These are phyloP conservation scores for Epichloe amarillans DNA, from an alignment of 2,329 filamentous ascomycete genomes.

Conservation along the genomic window DNA sequence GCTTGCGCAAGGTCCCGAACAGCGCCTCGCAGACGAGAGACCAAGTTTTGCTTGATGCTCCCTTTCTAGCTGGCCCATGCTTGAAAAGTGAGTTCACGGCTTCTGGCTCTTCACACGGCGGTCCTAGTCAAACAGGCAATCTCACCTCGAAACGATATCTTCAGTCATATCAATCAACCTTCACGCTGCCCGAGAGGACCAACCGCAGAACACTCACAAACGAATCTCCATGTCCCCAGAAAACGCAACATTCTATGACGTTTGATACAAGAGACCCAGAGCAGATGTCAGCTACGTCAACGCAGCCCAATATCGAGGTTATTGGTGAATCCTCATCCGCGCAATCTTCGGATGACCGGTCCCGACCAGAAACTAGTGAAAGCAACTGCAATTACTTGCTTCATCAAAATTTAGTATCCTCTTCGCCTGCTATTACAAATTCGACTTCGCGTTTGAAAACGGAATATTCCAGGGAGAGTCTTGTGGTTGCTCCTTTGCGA, in stretches of 20 bases:
- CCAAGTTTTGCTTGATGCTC: background rate
- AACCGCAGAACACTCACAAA: conserved; percentile 40
- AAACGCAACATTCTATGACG: background rate
- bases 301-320: conserved; percentile 37
- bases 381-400: conserved; percentile 41
- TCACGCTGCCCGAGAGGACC: conserved; percentile 34
- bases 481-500: conserved; percentile 42
- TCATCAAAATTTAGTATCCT: conserved; percentile 29
- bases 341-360: conserved; percentile 23
- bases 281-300: conserved; percentile 28
- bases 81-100: background rate
- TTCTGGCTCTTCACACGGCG: background rate
- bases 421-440: background rate
- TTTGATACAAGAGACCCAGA: conserved; percentile 18
- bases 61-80: background rate
- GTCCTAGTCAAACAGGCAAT: background rate
- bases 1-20: conserved; percentile 36
- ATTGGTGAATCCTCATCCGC: conserved; percentile 34
- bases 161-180: conserved; percentile 21
- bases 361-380: conserved; percentile 22
- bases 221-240: background rate
- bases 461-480: conserved; percentile 47
- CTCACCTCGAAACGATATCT: conserved; percentile 14
- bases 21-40: conserved; percentile 1
- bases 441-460: conserved; percentile 5